phyloP scores from a whole-genome alignment of 2,329 filamentous ascomycete species.

The Zasmidium citrigriseum region DNA sequence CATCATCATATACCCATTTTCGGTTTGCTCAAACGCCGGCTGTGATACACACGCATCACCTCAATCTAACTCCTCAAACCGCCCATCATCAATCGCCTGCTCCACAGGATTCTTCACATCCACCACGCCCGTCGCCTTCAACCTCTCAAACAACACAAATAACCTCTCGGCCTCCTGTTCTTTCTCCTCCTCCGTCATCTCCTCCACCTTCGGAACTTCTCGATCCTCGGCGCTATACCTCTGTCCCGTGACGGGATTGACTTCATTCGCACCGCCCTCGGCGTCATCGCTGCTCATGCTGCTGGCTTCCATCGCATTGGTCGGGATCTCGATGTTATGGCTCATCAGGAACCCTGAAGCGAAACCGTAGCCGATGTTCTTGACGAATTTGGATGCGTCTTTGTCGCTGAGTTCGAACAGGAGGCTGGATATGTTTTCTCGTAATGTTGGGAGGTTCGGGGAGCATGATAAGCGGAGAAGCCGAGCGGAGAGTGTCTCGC shows the following conservation, averaged over 20 bases:
- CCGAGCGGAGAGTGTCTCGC: slow-evolving; percentile 71
- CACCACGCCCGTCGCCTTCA: slow-evolving; percentile 74
- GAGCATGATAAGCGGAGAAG: slow-evolving; percentile 78
- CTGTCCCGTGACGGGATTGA: slow-evolving; percentile 90
- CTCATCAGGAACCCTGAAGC: slow-evolving; percentile 87
- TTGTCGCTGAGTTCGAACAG: slow-evolving; percentile 86
- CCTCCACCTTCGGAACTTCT: slow-evolving; percentile 62
- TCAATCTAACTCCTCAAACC: slow-evolving; percentile 64
- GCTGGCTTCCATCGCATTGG: slow-evolving; percentile 61
- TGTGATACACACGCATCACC: neutral
- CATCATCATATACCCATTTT: neutral
- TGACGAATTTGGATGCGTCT: slow-evolving; percentile 76
- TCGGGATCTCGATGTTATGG: slow-evolving; percentile 76
- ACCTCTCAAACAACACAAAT: slow-evolving; percentile 84
- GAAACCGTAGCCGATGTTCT: slow-evolving; percentile 92
- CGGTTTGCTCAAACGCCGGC: neutral
- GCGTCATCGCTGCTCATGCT: slow-evolving; percentile 33
- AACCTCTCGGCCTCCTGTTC: slow-evolving; percentile 85
- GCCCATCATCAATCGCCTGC: slow-evolving; percentile 67
- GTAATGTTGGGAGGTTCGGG: slow-evolving; percentile 68
- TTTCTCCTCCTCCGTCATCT: slow-evolving; percentile 91
- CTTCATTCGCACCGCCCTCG: slow-evolving; percentile 36
- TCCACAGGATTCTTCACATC: slow-evolving; percentile 78
- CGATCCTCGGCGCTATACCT: slow-evolving; percentile 43
- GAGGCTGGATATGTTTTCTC: slow-evolving; percentile 73